Evolutionary conservation across 257 asterid species (phyloP), one percentile per base, ranked within the genome.

Genomic region (Solanum appendiculatum): DNA sequence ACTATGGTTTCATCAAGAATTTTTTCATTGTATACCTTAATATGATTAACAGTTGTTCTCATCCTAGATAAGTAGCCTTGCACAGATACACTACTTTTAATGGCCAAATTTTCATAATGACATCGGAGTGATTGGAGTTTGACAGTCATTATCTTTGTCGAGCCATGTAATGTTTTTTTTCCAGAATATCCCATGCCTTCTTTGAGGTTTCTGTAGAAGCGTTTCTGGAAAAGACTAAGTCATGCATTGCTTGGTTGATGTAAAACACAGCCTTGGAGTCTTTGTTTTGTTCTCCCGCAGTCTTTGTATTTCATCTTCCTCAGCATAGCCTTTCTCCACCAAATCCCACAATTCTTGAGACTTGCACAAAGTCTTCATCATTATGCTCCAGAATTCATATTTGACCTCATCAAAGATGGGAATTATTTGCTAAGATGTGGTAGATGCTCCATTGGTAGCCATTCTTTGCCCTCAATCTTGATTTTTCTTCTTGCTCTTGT

Each of bases 341-440:
- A 37, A 37, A 37, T 37, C 8, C 40, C 40, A 37, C 40, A 37
- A 37, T 37, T 37, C 40, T 37, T 37, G 40, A 37, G 40, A 37
- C 40, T 37, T 37, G 40, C 3, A 37, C 40, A 37, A 37, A 37
- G 40, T 80, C 39, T 42, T 80, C 73, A 81, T 86, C 10, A 40
- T 27, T 21, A 86, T 63, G 69, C 88, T 86, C 88, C 82, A 81
- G 3, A 80, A 87, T n/a, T 81, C 69, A 64, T 87, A 81, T 5
- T n/a, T 13, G 3, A 42, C 82, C 13, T 86, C 72, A 11, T 46
- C 82, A n/a, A 87, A 87, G 6, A 82, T 14, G 9, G 86, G 86
- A 37, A 37, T 3, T 6, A 37, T 1, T 37, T 37, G 8, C 8
- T 37, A 7, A 37, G 6, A 37, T 37, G 63, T 18, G 9, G n/a